These are phyloP conservation scores for Echinosophora koreensis DNA, from an alignment of 306 rosid genomes.

Conservation along the genomic window DNA sequence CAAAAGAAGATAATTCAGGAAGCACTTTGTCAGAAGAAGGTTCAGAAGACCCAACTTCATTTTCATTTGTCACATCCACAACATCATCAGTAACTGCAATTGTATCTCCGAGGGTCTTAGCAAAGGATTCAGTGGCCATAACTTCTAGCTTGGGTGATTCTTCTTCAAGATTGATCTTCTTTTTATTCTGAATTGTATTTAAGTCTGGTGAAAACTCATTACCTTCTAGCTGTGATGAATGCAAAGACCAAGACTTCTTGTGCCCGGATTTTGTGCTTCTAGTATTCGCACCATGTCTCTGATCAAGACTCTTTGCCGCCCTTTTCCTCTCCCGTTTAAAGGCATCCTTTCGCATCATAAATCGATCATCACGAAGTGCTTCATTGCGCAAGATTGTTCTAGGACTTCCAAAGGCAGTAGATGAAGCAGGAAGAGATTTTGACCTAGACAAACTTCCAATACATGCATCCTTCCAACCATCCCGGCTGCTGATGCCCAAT, in stretches of 20 bases:
- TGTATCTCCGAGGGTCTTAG: slow-evolving; percentile 43
- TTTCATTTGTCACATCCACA: slow-evolving; percentile 43
- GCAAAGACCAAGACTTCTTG: slow-evolving; percentile 65
- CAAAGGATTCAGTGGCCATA: slow-evolving; percentile 46
- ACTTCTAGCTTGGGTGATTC: slow-evolving; percentile 51
- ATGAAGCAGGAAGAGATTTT: slow-evolving; percentile 88
- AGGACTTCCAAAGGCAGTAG: slow-evolving; percentile 71
- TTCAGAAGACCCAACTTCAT: slow-evolving; percentile 46
- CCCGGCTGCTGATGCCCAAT: slow-evolving; percentile 95
- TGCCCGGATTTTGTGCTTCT: slow-evolving; percentile 64
- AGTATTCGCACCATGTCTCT: slow-evolving; percentile 49
- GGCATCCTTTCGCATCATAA: slow-evolving; percentile 59
- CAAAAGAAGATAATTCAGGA: slow-evolving; percentile 53
- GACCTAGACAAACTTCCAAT: slow-evolving; percentile 74
- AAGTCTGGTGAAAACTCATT: slow-evolving; percentile 54
- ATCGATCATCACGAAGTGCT: slow-evolving; percentile 61
- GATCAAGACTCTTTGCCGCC: slow-evolving; percentile 50
- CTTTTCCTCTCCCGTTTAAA: slow-evolving; percentile 62
- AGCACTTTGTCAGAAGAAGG: slow-evolving; percentile 50
- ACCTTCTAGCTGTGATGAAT: slow-evolving; percentile 54
- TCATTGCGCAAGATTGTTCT: slow-evolving; percentile 53
- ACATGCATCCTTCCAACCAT: slow-evolving; percentile 91
- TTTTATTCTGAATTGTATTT: slow-evolving; percentile 52
- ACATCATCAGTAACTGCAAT: slow-evolving; percentile 49
- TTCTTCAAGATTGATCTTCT: slow-evolving; percentile 47